Conservation (phyloP, 1,284 basidiomycete genomes). For the Leccinum fallax region DNA sequence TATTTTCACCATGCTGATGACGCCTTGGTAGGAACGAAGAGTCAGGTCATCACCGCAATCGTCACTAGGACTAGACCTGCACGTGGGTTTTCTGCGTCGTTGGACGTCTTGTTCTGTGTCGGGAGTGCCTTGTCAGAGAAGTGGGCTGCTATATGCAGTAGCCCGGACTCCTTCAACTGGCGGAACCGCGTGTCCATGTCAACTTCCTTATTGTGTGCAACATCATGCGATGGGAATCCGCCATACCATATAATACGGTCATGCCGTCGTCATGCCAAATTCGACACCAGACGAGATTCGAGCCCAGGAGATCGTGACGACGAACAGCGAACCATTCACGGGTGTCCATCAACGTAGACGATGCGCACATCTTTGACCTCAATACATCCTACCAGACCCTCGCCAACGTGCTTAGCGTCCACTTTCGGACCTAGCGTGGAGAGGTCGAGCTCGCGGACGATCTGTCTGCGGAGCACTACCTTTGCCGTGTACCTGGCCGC, state of each 20-base stretch:
- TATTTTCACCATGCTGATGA: not conserved
- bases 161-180: not conserved
- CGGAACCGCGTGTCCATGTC: too few species aligned
- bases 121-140: not conserved
- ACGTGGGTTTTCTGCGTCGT: slow-evolving; percentile 7
- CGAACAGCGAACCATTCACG: slow-evolving; percentile 7
- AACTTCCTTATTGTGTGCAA: not conserved
- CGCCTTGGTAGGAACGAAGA: not conserved
- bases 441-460: not conserved
- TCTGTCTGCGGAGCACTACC: not conserved
- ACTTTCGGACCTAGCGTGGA: not conserved
- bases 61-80: slow-evolving; percentile 9
- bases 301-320: slow-evolving; percentile 6
- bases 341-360: slow-evolving; percentile 2
- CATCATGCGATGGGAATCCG: not conserved
- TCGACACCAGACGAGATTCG: slow-evolving; percentile 8
- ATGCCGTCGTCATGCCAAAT: slow-evolving; percentile 7
- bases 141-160: slow-evolving; percentile 8
- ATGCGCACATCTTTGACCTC: slow-evolving; percentile 4
- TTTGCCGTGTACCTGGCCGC: not conserved
- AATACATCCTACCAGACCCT: slow-evolving; percentile 14
- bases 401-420: slow-evolving; percentile 3
- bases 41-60: slow-evolving; percentile 4
- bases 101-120: not conserved
- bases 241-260: not conserved